These are phyloP conservation scores for Lactarius tabidus DNA, from an alignment of 768 basidiomycete species.

Conservation along the genomic window DNA sequence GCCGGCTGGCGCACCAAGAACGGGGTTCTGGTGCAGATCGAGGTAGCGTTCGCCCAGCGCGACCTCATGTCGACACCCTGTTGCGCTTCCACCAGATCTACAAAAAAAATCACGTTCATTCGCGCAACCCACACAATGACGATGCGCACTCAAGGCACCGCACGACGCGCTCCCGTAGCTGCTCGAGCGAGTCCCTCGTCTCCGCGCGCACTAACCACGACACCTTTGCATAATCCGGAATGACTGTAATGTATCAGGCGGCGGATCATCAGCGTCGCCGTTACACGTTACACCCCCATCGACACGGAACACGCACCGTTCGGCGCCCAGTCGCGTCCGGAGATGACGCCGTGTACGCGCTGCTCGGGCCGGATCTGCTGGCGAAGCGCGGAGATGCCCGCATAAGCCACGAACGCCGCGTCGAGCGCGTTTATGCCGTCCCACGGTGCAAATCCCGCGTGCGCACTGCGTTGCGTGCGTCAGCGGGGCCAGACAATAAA, in stretches of 20 bases:
- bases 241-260: too few species aligned
- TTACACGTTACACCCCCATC: too few species aligned
- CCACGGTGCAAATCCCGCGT: constrained; percentile 81
- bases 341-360: constrained; percentile 73
- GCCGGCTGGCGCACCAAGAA: constrained; percentile 26
- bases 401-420: constrained; percentile 83
- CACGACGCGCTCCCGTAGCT: constrained; percentile 54
- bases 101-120: too few species aligned
- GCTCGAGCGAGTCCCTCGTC: constrained; percentile 50
- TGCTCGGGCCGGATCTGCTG: constrained; percentile 85
- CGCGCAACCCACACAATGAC: not conserved
- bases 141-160: constrained; percentile 65
- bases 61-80: constrained; percentile 20
- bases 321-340: constrained; percentile 61
- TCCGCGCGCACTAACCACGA: constrained; percentile 69
- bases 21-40: constrained; percentile 23
- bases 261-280: too few species aligned
- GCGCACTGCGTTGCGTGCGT: constrained; percentile 46
- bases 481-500: not conserved
- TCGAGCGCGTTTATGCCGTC: constrained; percentile 85
- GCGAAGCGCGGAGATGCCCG: constrained; percentile 69
- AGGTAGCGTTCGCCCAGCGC: constrained; percentile 10
- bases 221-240: constrained; percentile 80
- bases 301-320: constrained; percentile 53
- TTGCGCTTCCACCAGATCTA: constrained; percentile 22